phyloP scores from a whole-genome alignment of 352 stramenopile species.

The Blastocystis sp. region DNA sequence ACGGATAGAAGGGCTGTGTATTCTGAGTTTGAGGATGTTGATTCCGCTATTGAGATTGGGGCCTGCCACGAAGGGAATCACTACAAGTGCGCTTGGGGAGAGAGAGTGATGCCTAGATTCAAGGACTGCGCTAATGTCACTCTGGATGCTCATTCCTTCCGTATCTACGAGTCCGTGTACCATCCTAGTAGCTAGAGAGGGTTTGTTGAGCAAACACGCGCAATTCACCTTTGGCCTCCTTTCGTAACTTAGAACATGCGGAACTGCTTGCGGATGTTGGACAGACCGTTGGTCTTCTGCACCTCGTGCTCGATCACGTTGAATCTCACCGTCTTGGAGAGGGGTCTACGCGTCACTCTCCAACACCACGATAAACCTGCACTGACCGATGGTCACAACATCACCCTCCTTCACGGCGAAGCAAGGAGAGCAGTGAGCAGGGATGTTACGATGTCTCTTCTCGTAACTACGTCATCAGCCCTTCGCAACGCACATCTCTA shows the following conservation, averaged over 20 bases:
- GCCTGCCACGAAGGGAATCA: background rate
- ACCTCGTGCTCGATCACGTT: too few relatives aligned
- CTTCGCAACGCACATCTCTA: too few relatives aligned
- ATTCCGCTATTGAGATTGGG: background rate
- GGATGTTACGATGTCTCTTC: too few relatives aligned
- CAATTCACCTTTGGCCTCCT: conserved; percentile 45
- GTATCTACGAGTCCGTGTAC: background rate
- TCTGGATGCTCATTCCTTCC: conserved; percentile 45
- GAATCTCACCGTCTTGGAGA: too few relatives aligned
- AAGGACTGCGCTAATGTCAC: conserved; percentile 23
- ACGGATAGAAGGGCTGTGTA: conserved; percentile 6
- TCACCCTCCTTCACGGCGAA: conserved; percentile 98
- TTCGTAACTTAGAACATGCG: conserved; percentile 86
- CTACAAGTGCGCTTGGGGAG: background rate
- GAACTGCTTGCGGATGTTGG: conserved; percentile 97
- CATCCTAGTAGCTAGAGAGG: too few relatives aligned
- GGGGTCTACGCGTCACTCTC: conserved; percentile 80
- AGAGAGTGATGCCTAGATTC: conserved; percentile 9
- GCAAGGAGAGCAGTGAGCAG: conserved; percentile 24
- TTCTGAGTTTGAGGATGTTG: background rate
- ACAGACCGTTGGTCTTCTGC: conserved; percentile 86
- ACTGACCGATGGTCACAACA: conserved; percentile 83
- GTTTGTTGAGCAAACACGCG: conserved; percentile 31
- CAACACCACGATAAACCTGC: conserved; percentile 90
- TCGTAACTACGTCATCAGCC: too few relatives aligned